Percentiles rank a stretch among this genome's conserved stretches.
phyloP scores from a whole-genome alignment of 345 rosid genomes.

The Murraya koenigii region DNA sequence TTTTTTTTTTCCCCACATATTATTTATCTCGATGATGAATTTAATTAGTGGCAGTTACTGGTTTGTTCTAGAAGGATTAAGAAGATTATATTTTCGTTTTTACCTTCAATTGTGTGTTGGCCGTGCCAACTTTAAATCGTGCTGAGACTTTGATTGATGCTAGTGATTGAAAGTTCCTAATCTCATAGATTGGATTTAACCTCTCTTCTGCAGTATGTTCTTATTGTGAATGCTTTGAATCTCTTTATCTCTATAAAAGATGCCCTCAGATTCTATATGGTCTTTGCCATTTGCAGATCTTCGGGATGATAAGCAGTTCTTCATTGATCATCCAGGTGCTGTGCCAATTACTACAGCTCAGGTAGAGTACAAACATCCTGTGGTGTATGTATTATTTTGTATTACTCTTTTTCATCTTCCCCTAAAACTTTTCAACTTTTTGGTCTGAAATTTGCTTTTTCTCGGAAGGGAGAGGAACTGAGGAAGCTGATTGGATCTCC shows the following conservation, averaged over 20 bases:
- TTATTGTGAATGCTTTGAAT: not conserved
- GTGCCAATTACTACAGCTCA: slow-evolving; percentile 62
- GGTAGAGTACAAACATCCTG: slow-evolving; percentile 24
- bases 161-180: not conserved
- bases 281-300: slow-evolving; percentile 46
- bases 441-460: slow-evolving; percentile 4
- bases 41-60: not conserved
- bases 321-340: slow-evolving; percentile 70
- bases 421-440: not conserved
- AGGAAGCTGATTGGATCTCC: slow-evolving; percentile 85
- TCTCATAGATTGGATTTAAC: not conserved
- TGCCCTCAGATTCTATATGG: not conserved
- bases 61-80: not conserved
- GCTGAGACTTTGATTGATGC: not conserved
- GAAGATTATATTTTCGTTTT: not conserved
- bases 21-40: not conserved
- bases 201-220: not conserved
- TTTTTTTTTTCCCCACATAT: not conserved
- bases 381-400: not conserved
- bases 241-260: not conserved
- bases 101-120: not conserved
- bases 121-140: not conserved
- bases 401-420: not conserved
- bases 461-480: slow-evolving; percentile 85
- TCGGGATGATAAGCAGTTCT: slow-evolving; percentile 68